phyloP scores from a whole-genome alignment of 306 rosid species.

The Acacia confusa region DNA sequence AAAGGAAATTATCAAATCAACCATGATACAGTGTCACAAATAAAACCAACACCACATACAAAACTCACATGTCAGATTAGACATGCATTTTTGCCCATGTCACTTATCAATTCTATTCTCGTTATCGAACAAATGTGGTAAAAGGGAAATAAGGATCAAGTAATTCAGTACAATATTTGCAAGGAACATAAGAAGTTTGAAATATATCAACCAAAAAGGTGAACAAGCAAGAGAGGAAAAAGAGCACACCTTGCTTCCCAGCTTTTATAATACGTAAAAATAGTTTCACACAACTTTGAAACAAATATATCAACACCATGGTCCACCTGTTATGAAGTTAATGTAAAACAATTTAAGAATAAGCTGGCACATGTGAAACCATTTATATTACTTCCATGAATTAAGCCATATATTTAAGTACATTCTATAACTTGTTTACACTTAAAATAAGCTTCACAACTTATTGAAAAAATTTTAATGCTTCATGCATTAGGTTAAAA shows the following conservation, averaged over 20 bases:
- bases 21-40: too few relatives aligned
- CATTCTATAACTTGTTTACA: neutral
- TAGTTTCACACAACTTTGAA: constrained; percentile 72
- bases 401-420: neutral
- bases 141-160: constrained; percentile 92
- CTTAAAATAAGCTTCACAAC: constrained; percentile 16
- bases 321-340: constrained; percentile 64
- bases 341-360: constrained; percentile 20
- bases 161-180: constrained; percentile 70
- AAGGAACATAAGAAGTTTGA: constrained; percentile 28
- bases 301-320: constrained; percentile 93
- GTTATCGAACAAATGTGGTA: constrained; percentile 40
- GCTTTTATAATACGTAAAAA: constrained; percentile 87
- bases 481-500: constrained; percentile 16
- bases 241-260: constrained; percentile 88
- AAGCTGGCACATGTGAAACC: constrained; percentile 1
- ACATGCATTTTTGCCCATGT: too few relatives aligned
- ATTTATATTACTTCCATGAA: constrained; percentile 5
- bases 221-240: constrained; percentile 33
- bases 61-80: too few relatives aligned
- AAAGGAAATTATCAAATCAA: too few relatives aligned
- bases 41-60: too few relatives aligned
- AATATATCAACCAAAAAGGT: constrained; percentile 27
- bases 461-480: constrained; percentile 7
- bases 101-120: too few relatives aligned